phyloP scores from a whole-genome alignment of 2,329 filamentous ascomycete species.

The Ophiosphaerella herpotricha region DNA sequence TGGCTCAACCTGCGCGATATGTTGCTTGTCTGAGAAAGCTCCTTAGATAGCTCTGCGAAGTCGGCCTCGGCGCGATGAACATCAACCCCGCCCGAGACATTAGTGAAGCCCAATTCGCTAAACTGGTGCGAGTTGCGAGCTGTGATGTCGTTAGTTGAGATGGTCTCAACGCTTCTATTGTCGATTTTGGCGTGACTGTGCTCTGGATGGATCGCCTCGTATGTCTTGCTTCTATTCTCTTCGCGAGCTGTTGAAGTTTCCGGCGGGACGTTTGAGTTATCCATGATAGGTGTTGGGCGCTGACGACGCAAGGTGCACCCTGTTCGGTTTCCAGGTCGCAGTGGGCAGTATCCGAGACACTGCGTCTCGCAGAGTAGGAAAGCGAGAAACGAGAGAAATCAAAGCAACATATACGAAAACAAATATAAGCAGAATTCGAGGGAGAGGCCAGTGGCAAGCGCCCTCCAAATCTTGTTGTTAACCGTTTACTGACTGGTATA shows the following conservation, averaged over 20 bases:
- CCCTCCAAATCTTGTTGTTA: background rate
- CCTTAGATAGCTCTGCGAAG: conserved; percentile 66
- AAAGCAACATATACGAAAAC: conserved; percentile 18
- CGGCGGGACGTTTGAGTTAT: conserved; percentile 26
- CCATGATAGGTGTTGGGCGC: conserved; percentile 26
- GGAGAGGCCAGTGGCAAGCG: conserved; percentile 7
- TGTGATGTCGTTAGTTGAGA: conserved; percentile 26
- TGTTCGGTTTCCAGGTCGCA: background rate
- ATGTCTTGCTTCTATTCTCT: conserved; percentile 29
- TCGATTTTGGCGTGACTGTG: conserved; percentile 18
- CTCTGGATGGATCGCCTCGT: conserved; percentile 35
- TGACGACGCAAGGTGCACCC: conserved; percentile 23
- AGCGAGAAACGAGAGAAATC: conserved; percentile 7
- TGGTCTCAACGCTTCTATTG: conserved; percentile 23
- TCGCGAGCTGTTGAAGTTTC: conserved; percentile 25
- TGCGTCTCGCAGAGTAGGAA: conserved; percentile 8
- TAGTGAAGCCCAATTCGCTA: conserved; percentile 20
- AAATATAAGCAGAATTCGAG: conserved; percentile 3
- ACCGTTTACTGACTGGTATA: too few species aligned
- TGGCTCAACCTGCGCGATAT: conserved; percentile 46
- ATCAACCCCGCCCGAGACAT: conserved; percentile 53
- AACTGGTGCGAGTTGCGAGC: conserved; percentile 26
- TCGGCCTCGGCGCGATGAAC: conserved; percentile 71
- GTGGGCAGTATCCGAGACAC: conserved; percentile 8
- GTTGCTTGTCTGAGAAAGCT: conserved; percentile 49